Conservation (phyloP, 1,139 yeast species). For the Geotrichum fermentans region DNA sequence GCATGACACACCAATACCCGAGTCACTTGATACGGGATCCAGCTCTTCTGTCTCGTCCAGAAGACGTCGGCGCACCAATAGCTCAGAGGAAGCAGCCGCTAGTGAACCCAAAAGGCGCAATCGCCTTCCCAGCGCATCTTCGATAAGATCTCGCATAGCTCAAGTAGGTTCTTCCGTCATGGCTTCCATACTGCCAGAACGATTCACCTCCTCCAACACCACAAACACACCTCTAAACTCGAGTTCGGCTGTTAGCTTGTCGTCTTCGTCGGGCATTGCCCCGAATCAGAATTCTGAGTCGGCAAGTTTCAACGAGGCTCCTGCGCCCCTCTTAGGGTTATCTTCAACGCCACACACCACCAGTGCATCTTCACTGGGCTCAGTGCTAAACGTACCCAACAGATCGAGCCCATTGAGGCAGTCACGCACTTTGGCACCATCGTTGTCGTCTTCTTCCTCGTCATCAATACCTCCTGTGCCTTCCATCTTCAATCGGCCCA, state of each 20-base stretch:
- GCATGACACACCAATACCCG: background rate
- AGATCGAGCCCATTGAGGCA: too few relatives aligned
- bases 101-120: background rate
- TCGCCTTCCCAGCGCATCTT: slow-evolving; percentile 1
- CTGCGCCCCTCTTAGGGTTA: too few relatives aligned
- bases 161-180: slow-evolving; percentile 17
- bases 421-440: too few relatives aligned
- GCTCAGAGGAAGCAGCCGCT: slow-evolving; percentile 1
- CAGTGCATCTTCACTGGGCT: too few relatives aligned
- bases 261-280: too few relatives aligned
- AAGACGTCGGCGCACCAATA: slow-evolving; percentile 2
- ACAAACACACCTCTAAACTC: too few relatives aligned
- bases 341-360: too few relatives aligned
- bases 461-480: background rate
- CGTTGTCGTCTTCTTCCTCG: background rate
- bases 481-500: background rate
- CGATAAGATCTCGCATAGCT: slow-evolving; percentile 9
- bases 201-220: background rate
- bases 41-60: background rate
- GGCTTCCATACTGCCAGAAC: slow-evolving; percentile 10
- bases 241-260: too few relatives aligned
- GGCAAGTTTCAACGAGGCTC: too few relatives aligned
- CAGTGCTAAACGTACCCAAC: too few relatives aligned
- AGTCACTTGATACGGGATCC: too few relatives aligned
- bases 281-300: too few relatives aligned